Evolutionary conservation across 805 yeast species (phyloP).

Genomic region (Hanseniaspora hatyaiensis): DNA sequence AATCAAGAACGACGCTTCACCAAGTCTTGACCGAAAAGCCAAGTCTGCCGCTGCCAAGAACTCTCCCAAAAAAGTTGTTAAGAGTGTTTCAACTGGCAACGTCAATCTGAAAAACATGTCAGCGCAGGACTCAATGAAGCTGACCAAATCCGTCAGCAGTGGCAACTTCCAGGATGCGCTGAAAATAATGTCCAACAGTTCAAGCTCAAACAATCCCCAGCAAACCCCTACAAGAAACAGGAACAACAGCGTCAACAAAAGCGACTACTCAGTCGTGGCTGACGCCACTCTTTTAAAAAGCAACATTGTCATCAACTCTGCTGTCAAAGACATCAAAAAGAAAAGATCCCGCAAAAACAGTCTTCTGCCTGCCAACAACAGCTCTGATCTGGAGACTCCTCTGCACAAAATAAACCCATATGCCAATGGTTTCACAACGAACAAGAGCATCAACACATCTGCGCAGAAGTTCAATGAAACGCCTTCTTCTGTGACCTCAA

Average conservation of each 20-base stretch:
- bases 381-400: conserved; percentile 8
- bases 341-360: conserved; percentile 15
- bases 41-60: neutral
- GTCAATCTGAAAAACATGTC: neutral
- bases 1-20: conserved; percentile 2
- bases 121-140: neutral
- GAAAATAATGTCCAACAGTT: neutral
- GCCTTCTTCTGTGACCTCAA: conserved; percentile 10
- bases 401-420: neutral
- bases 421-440: neutral
- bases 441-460: neutral
- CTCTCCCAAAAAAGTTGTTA: conserved; percentile 12
- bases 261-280: neutral
- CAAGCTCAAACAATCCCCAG: neutral
- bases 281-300: neutral
- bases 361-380: neutral
- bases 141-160: conserved; percentile 5
- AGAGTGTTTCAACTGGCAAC: conserved; percentile 13
- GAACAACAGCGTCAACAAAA: conserved; percentile 5
- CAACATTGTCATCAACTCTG: neutral
- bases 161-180: conserved; percentile 2
- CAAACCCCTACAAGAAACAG: conserved; percentile 12
- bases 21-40: conserved; percentile 7
- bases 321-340: conserved; percentile 8
- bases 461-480: conserved; percentile 2